These are phyloP conservation scores for Durusdinium trenchii DNA, from an alignment of 73 alveolate species.

Conservation along the genomic window DNA sequence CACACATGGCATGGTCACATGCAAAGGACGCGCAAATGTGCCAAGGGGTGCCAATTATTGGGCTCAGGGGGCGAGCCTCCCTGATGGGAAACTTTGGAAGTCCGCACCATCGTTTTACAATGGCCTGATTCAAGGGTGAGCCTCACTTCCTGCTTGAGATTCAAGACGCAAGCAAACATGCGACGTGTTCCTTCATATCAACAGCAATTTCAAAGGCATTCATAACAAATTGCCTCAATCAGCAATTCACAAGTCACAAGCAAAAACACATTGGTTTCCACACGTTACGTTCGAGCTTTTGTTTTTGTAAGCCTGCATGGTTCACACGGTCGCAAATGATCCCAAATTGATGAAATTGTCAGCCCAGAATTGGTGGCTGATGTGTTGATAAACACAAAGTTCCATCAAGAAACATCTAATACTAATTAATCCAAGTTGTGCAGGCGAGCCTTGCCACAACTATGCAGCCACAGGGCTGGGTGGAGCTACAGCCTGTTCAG, in stretches of 20 bases:
- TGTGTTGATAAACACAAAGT: slow-evolving; percentile 28
- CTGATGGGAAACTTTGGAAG: too few relatives aligned
- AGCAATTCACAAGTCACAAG: background rate
- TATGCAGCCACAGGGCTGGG: slow-evolving; percentile 11
- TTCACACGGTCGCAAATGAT: background rate
- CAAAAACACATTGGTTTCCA: background rate
- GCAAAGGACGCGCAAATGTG: slow-evolving; percentile 1
- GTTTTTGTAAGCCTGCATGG: background rate
- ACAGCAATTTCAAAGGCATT: background rate
- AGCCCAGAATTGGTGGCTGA: background rate
- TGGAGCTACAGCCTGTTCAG: background rate
- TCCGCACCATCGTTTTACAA: too few relatives aligned
- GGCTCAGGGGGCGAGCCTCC: slow-evolving; percentile 38
- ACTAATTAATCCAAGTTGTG: background rate
- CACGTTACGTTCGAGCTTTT: background rate
- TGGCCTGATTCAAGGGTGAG: too few relatives aligned
- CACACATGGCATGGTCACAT: slow-evolving; percentile 24
- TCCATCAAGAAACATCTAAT: background rate
- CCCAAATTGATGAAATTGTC: slow-evolving; percentile 15
- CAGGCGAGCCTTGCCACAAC: slow-evolving; percentile 53
- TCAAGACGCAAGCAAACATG: background rate
- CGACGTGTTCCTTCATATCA: background rate
- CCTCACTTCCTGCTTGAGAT: too few relatives aligned
- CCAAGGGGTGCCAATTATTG: slow-evolving; percentile 54
- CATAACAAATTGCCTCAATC: background rate